Evolutionary conservation across 805 yeast species (phyloP).

Genomic region (Starmerella tilneyi): DNA sequence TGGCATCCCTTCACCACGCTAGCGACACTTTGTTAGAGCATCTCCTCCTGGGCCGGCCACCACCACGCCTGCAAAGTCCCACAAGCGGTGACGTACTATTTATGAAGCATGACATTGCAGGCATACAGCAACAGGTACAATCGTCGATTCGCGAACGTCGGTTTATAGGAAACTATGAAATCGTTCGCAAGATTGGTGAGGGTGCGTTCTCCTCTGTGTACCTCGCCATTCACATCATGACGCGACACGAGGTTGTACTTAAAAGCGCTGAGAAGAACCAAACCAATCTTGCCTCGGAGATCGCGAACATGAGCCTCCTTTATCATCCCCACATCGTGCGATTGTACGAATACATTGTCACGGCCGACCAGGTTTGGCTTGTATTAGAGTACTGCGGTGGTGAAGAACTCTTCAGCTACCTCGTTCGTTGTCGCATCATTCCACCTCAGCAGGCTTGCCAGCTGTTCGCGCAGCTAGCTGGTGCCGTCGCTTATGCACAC

Average conservation of each 20-base stretch:
- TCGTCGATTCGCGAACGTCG: conserved; percentile 8
- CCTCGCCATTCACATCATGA: conserved; percentile 65
- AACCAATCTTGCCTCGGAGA: conserved; percentile 81
- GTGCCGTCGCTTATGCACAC: conserved; percentile 66
- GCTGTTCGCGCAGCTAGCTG: conserved; percentile 43
- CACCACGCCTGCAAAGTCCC: too few relatives aligned
- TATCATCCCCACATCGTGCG: conserved; percentile 74
- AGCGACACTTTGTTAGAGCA: too few relatives aligned
- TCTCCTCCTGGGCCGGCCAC: too few relatives aligned
- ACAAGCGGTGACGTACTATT: too few relatives aligned
- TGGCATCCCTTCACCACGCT: too few relatives aligned
- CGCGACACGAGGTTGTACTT: conserved; percentile 67
- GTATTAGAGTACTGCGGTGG: conserved; percentile 76
- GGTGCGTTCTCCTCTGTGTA: conserved; percentile 87
- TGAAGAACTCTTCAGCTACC: conserved; percentile 33
- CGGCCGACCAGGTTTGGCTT: conserved; percentile 74
- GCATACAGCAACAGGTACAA: conserved; percentile 18
- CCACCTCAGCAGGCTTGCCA: conserved; percentile 16
- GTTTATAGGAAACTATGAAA: conserved; percentile 64
- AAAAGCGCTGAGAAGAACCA: conserved; percentile 69
- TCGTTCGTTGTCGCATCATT: conserved; percentile 28
- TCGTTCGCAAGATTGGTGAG: conserved; percentile 69
- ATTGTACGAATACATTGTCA: conserved; percentile 73
- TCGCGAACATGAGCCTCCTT: conserved; percentile 76
- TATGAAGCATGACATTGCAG: conserved; percentile 16